phyloP scores from a whole-genome alignment of 2,329 filamentous ascomycete species.

The Chaetothyriales sp. region DNA sequence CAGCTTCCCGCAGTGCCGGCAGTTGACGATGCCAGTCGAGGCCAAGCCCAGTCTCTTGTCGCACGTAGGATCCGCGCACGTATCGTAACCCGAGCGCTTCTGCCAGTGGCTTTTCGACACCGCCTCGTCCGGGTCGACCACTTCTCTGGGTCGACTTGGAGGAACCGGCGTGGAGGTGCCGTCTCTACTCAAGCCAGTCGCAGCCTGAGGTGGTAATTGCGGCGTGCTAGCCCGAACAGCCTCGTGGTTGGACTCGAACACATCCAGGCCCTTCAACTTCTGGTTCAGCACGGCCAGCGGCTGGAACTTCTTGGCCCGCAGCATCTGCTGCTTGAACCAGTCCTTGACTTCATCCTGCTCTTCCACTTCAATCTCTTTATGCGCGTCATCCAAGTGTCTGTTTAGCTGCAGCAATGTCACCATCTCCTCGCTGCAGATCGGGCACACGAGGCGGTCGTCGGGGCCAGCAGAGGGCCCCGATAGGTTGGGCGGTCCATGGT shows the following conservation, averaged over 20 bases:
- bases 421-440: constrained; percentile 99
- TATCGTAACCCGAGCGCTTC: constrained; percentile 55
- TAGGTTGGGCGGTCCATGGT: constrained; percentile 40
- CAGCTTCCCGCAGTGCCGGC: constrained; percentile 76
- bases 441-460: constrained; percentile 65
- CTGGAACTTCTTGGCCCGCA: constrained; percentile 86
- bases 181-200: constrained; percentile 20
- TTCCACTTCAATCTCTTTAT: constrained; percentile 76
- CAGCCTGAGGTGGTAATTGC: constrained; percentile 4
- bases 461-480: constrained; percentile 39
- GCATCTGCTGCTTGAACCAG: constrained; percentile 90
- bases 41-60: constrained; percentile 59
- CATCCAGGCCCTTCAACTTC: constrained; percentile 80
- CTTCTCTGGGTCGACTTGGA: constrained; percentile 24
- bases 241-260: constrained; percentile 83
- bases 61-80: constrained; percentile 78
- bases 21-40: constrained; percentile 77
- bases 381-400: constrained; percentile 72
- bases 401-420: constrained; percentile 91
- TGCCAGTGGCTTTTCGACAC: constrained; percentile 89
- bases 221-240: constrained; percentile 28
- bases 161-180: constrained; percentile 16
- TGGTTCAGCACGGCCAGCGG: constrained; percentile 83
- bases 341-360: constrained; percentile 91
- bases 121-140: constrained; percentile 71